Evolutionary conservation across 75 land plant genomes (phyloP), one percentile per base, ranked within the genome.

Genomic region (Pinus albicaulis): DNA sequence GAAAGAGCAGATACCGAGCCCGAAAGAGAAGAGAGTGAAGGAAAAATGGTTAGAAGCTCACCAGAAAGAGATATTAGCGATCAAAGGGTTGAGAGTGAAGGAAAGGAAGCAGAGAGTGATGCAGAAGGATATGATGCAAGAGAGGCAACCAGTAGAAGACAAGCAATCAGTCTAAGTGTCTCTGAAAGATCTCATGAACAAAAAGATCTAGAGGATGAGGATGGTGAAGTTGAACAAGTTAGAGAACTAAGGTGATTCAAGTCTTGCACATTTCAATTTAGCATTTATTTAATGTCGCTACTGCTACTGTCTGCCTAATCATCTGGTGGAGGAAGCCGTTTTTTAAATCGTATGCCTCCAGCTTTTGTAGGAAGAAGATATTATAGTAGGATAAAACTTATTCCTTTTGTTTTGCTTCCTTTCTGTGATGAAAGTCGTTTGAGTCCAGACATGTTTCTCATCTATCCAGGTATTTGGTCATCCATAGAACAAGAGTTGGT

Each of bases 1-100:
- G 99, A 93, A 61, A 59, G 86, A 36, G 91, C 76, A 59, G 95
- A 81, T 63, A 78, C 74, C 15, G 94, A 91, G 16, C 84, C 77
- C 77, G 88, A 91, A 75, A 86, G 63, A 56, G 90, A 76, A 44
- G 97, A 92, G 61, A 91, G 94, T 83, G 94, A 92, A 76, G 92
- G 81, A 23, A 95, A 92, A 79, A 89, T 91, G 77, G 74, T 65
- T 55, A 85, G 85, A 78, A 86, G 85, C 62, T 85, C 88, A 19
- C 86, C 83, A 60, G 93, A 91, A 74, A 88, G 83, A 70, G 93
- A 91, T 57, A 72, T 59, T 38, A 82, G 85, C 65, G 85, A 81
- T 77, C 83, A 89, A 48, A 84, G 79, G 52, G 10, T 44, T 44
- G 52, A 44, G 52, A 82, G 85, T 70, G 87, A 81, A 75, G 81